Evolutionary conservation across 495 filamentous ascomycete species (phyloP).

Genomic region (Neurospora discreta): DNA sequence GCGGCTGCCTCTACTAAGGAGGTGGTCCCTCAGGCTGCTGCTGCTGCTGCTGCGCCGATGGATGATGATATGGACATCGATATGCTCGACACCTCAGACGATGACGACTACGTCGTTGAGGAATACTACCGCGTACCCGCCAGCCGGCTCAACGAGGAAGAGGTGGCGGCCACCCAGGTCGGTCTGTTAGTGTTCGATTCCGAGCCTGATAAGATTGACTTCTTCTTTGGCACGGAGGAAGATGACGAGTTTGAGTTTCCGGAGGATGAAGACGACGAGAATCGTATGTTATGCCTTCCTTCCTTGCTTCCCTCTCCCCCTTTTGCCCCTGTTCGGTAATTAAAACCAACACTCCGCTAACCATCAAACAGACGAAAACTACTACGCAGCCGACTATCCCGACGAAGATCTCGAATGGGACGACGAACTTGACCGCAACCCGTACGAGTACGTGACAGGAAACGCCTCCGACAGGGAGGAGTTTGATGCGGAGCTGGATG

Average conservation of each 20-base stretch:
- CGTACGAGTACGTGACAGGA: conserved; percentile 33
- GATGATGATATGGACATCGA: conserved; percentile 18
- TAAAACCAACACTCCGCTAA: neutral
- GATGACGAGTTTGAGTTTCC: conserved; percentile 36
- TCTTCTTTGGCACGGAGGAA: conserved; percentile 36
- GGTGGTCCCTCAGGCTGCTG: conserved; percentile 9
- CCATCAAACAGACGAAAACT: conserved; percentile 30
- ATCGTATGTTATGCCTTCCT: conserved; percentile 12
- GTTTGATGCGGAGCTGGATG: conserved; percentile 13
- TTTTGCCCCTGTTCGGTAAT: neutral
- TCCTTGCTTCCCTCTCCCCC: neutral
- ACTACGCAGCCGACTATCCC: conserved; percentile 44
- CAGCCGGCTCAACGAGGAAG: conserved; percentile 28
- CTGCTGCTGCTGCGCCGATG: conserved; percentile 9
- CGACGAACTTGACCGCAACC: conserved; percentile 36
- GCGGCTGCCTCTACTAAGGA: neutral
- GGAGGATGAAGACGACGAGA: conserved; percentile 46
- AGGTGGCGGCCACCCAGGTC: conserved; percentile 25
- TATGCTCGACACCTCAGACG: conserved; percentile 27
- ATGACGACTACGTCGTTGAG: conserved; percentile 41
- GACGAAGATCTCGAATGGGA: conserved; percentile 46
- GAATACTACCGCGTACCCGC: conserved; percentile 42
- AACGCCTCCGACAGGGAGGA: conserved; percentile 38
- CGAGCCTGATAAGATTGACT: conserved; percentile 36
- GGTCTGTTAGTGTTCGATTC: conserved; percentile 42